Evolutionary conservation across 148 eudicot genomes (phyloP), one percentile per base, ranked within the genome.

Genomic region (Nyssa sinensis): DNA sequence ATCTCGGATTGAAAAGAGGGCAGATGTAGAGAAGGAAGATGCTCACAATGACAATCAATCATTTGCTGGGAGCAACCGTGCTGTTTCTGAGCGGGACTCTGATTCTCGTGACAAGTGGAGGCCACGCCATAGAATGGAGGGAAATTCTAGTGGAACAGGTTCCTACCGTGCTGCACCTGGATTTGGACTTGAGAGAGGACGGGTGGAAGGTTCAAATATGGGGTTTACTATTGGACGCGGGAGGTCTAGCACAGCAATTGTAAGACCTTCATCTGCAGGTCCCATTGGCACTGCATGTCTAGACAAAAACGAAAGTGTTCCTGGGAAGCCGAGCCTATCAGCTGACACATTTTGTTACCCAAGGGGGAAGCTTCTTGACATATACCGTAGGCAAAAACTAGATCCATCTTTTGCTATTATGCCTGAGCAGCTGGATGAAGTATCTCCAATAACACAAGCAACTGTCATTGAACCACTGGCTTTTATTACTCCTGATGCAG

Each of bases 61-160:
- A 58, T 72, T 64, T 82, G 74, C 72, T 25, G 77, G 76, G 77
- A 83, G 75, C 80, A 88, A 74, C 29, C 91, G 95, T 65, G 64
- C 77, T 74, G 70, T 65, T 51, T 70, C 85, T n/a, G 90, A 89
- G 49, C 89, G n/a, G n/a, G n/a, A 90, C 55, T 57, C 83, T 44
- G 96, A 95, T 58, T 74, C 88, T 35, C 97, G 97, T 81, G 97
- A 95, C 72, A 95, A 95, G 88, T 95, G 98, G 98, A 90, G 98
- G 83, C 98, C 98, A 68, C 93, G 98, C 69, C 96, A 92, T 80
- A 89, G 94, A 75, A 85, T 89, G 88, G 98, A 95, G 60, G 77
- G 87, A 73, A 86, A 74, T 75, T 82, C 92, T 59, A 69, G 77
- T 41, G 93, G 92, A 21, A 82, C 89, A 37, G 86, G 85, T 78